Percentiles rank a stretch among this genome's conserved stretches.
These are phyloP conservation scores for Pseudofabraea citricarpa DNA, from an alignment of 2,329 filamentous ascomycete species.

Conservation along the genomic window DNA sequence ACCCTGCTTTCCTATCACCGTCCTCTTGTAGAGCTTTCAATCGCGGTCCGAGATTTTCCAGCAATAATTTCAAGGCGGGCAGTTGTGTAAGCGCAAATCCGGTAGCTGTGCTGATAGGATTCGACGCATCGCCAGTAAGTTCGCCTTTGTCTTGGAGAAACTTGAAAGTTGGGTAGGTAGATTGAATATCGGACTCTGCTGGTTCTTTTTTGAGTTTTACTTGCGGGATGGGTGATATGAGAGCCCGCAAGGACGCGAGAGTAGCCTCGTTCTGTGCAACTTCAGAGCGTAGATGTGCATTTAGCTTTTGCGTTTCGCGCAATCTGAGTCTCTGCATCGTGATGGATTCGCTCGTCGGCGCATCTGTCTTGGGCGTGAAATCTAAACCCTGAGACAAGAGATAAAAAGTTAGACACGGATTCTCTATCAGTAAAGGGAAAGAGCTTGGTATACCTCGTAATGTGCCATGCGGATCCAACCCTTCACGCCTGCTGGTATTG, in stretches of 20 bases:
- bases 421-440: constrained; percentile 1
- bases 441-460: constrained; percentile 58
- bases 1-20: constrained; percentile 31
- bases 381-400: constrained; percentile 23
- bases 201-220: constrained; percentile 48
- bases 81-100: constrained; percentile 80
- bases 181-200: constrained; percentile 36
- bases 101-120: constrained; percentile 64
- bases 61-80: constrained; percentile 67
- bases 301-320: constrained; percentile 73
- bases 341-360: constrained; percentile 63
- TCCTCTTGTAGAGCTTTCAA: constrained; percentile 43
- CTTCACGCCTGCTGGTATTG: constrained; percentile 65
- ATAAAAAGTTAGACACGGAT: too few species aligned
- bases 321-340: constrained; percentile 68
- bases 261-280: constrained; percentile 67
- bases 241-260: constrained; percentile 56
- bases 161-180: constrained; percentile 35
- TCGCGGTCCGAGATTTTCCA: constrained; percentile 63
- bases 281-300: constrained; percentile 65
- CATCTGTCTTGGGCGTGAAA: constrained; percentile 27
- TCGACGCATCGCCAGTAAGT: constrained; percentile 45
- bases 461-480: constrained; percentile 79
- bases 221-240: constrained; percentile 40
- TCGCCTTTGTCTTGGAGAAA: constrained; percentile 52